Evolutionary conservation across 345 rosid species (phyloP), one percentile per base, ranked within the genome.

Genomic region (Hypericum androsaemum): DNA sequence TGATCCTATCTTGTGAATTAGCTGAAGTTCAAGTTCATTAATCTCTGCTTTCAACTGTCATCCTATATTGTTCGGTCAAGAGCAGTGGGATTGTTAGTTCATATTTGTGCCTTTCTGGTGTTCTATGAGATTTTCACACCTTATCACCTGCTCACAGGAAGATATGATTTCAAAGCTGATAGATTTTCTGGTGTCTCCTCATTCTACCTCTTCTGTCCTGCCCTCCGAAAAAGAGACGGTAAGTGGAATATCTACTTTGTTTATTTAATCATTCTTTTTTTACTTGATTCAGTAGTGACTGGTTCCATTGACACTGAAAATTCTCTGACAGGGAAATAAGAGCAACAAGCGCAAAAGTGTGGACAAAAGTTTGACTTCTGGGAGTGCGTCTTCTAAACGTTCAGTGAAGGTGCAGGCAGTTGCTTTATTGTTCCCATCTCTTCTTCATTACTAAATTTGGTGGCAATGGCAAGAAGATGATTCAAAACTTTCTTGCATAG

Each of bases 171-270:
- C 65, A 10, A 78, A 71, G 52, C 74, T 92, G 66, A 68, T 84
- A 47, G 95, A 80, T 63, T 92, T 84, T 73, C 68, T 92, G 88
- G 76, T 65, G 67, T 80, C 81, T 47, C 98, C 96, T 52, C 86
- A 77, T 66, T 78, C 89, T 12, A 87, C 86, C 60, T 76, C 86
- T 38, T 53, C 72, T 28, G 74, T 59, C 47, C 56, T 69, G 45
- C 84, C 87, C 69, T 58, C 79, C n/a, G 95, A 84, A 65, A 77
- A 80, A 66, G 96, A 87, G 63, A 74, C 79, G 82, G 88, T 82
- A 55, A 28, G 61, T 60, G 5, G 13, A 37, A 35, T 39, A 11
- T 41, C 32, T 22, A 22, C 4, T 1, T 22, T 22, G 32, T 22
- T 22, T 22, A 22, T 22, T 1, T 22, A 22, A 22, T 22, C 4